Conservation (phyloP, 179 eudicot species). For the Patellifolia procumbens region DNA sequence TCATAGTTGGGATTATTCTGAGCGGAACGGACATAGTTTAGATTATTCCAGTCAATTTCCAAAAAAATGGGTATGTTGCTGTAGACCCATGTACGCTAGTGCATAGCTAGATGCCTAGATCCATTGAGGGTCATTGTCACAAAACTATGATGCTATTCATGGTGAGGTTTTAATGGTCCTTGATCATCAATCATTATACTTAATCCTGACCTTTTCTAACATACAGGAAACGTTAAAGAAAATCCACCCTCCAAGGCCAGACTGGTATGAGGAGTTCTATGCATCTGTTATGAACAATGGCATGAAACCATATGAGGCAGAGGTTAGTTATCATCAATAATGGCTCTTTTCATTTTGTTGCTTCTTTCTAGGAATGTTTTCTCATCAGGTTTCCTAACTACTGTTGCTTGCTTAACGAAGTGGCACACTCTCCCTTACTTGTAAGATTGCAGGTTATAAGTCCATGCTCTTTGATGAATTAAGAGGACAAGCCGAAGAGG, state of each 20-base stretch:
- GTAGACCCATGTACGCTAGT: not conserved
- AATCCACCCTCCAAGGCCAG: slow-evolving; percentile 75
- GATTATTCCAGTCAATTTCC: too few relatives aligned
- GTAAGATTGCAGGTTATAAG: slow-evolving; percentile 75
- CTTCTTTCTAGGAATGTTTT: not conserved
- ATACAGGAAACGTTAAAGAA: slow-evolving; percentile 54
- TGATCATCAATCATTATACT: not conserved
- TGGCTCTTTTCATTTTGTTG: not conserved
- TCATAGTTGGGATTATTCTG: too few relatives aligned
- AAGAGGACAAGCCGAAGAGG: slow-evolving; percentile 57
- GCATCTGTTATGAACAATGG: slow-evolving; percentile 53
- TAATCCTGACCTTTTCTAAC: not conserved
- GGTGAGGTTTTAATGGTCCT: not conserved
- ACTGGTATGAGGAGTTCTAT: slow-evolving; percentile 91
- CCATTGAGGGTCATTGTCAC: not conserved
- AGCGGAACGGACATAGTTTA: too few relatives aligned
- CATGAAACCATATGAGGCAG: slow-evolving; percentile 66
- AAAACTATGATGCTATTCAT: not conserved
- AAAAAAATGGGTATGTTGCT: not conserved
- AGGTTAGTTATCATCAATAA: slow-evolving; percentile 43
- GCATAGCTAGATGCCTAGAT: not conserved
- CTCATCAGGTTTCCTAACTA: slow-evolving; percentile 2
- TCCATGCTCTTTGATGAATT: slow-evolving; percentile 57
- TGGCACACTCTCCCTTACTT: slow-evolving; percentile 1
- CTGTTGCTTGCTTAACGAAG: slow-evolving; percentile 5